Evolutionary conservation across 805 yeast species (phyloP).

Genomic region (Candida boidinii): DNA sequence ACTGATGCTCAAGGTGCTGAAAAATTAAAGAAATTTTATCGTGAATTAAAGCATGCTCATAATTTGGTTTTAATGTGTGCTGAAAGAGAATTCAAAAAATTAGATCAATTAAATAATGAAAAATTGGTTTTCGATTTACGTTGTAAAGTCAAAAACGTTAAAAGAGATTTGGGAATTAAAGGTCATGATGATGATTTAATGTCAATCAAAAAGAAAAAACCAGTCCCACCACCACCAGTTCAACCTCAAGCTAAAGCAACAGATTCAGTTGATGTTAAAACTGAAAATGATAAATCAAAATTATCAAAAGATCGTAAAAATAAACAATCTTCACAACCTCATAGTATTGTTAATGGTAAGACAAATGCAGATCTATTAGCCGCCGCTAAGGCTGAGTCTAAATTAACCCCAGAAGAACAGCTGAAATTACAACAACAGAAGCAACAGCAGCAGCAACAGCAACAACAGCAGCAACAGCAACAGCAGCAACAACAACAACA

Average conservation of each 20-base stretch:
- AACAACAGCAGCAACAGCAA: constrained; percentile 11
- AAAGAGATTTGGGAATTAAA: constrained; percentile 64
- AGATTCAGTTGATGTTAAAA: constrained; percentile 7
- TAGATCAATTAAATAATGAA: constrained; percentile 56
- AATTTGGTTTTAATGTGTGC: constrained; percentile 62
- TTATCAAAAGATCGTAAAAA: background rate
- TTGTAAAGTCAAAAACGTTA: constrained; percentile 60
- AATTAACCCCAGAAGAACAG: background rate
- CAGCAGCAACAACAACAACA: constrained; percentile 12
- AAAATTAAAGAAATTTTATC: constrained; percentile 62
- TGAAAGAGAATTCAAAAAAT: constrained; percentile 60
- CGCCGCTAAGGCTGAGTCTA: background rate
- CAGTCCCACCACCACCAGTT: constrained; percentile 14
- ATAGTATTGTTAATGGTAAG: constrained; percentile 9
- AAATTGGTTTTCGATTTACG: constrained; percentile 63
- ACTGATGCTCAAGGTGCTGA: constrained; percentile 89
- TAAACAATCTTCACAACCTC: background rate
- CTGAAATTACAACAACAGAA: constrained; percentile 1
- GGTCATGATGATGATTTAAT: constrained; percentile 82
- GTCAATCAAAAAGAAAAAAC: constrained; percentile 65
- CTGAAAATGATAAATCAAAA: background rate
- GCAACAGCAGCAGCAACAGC: constrained; percentile 2
- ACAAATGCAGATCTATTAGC: constrained; percentile 3
- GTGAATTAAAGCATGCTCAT: constrained; percentile 70
- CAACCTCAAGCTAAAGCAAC: constrained; percentile 5